A percentile compares a stretch with the other conserved stretches of the same genome.
Evolutionary conservation across 768 basidiomycete genomes (phyloP).

Genomic region (Calvatia gigantea): DNA sequence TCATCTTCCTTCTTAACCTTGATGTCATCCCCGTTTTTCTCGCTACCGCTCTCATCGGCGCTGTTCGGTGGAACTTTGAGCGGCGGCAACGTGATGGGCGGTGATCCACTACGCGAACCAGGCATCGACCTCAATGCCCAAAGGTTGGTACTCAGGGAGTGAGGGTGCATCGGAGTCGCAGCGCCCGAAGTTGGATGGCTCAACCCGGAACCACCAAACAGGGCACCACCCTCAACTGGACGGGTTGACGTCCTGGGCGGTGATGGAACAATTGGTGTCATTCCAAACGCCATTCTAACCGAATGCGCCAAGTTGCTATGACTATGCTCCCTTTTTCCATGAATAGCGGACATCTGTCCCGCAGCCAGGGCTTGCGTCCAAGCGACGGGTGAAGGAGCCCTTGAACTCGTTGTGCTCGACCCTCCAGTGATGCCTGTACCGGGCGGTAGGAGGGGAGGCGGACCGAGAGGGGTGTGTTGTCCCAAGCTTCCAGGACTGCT

Average conservation of each 20-base stretch:
- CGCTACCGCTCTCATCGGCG: conserved; percentile 15
- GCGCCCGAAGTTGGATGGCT: conserved; percentile 12
- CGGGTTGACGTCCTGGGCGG: conserved; percentile 37
- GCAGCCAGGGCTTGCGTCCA: conserved; percentile 28
- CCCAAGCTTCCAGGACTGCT: conserved; percentile 58
- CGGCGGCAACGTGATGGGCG: conserved; percentile 72
- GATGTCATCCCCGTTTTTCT: conserved; percentile 10
- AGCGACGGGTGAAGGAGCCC: conserved; percentile 57
- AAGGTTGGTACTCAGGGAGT: conserved; percentile 10
- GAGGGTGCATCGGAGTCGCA: conserved; percentile 18
- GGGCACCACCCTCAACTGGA: conserved; percentile 19
- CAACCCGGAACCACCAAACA: conserved; percentile 21
- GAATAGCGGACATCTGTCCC: conserved; percentile 15
- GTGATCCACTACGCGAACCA: conserved; percentile 58
- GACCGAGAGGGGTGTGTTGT: conserved; percentile 24
- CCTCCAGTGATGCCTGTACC: conserved; percentile 11
- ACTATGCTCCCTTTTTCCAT: conserved; percentile 25
- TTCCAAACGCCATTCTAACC: conserved; percentile 84
- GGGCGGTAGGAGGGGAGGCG: conserved; percentile 15
- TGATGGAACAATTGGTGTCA: conserved; percentile 73
- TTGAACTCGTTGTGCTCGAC: conserved; percentile 48
- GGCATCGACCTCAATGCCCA: conserved; percentile 38
- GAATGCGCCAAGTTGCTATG: conserved; percentile 78
- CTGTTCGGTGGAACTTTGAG: conserved; percentile 39
- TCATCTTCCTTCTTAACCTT: conserved; percentile 11